Evolutionary conservation across 192 early-diverging fungal genomes (phyloP), one percentile per base, ranked within the genome.

Genomic region (Coemansia erecta): DNA sequence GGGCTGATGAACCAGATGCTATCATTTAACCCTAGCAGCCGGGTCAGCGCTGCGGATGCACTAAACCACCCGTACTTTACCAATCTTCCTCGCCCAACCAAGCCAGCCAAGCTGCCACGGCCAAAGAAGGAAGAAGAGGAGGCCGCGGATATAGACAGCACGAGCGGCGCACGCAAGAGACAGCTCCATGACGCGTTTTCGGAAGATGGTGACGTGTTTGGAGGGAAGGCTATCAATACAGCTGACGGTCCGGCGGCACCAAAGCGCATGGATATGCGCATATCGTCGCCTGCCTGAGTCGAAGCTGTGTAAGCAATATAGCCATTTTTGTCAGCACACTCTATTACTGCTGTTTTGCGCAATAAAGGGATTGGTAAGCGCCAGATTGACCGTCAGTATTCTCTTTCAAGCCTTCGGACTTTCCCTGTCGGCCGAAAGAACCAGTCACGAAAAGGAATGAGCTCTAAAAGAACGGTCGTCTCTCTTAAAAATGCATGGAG

Each of bases 1-100:
- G 88, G 87, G 68, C 64, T 99, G 23, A 70, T 99, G 58, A 92
- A 92, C 58, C 85, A 82, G 33, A 90, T 98, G 89, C 67, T 99
- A 39, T 67, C 80, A 17, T 98, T 88, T 76, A 89, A 94, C 65
- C 97, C 97, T 3, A 77, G 82, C 9, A 85, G 87, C 40, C 74
- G 97, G 67, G 82, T 91, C 58, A 87, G 89, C 2, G 87, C 93
- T 2, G 78, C 86, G 6, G 88, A 94, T 46, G 92, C 92, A 61
- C 58, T 78, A 13, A 37, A 42, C 42, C 70, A 68, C 23, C 60
- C 63, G 52, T 78, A 78, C 33, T 81, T 81, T 58, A 44, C 43
- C 11, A 77, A 67, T 45, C 48, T 60, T 37, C 73, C 73, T 2
- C 56, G 73, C 4, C 73, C 73, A 21, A 77, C 73, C 0, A 59